These are phyloP conservation scores for Penicillium mononematosum DNA, from an alignment of 495 filamentous ascomycete genomes.

Conservation along the genomic window DNA sequence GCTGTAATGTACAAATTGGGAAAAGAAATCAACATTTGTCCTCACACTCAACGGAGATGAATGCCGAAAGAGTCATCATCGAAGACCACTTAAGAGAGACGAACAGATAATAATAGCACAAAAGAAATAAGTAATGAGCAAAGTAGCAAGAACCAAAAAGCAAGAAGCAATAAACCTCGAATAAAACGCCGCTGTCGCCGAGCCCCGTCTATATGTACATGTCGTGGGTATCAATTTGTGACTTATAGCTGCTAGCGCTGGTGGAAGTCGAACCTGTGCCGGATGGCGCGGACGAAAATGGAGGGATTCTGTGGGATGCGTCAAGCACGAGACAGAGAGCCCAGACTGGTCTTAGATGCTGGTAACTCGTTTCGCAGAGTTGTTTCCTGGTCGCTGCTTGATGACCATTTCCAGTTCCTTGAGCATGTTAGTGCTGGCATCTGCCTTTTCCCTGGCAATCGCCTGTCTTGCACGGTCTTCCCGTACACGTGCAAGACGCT, in stretches of 20 bases:
- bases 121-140: constrained; percentile 14
- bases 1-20: constrained; percentile 17
- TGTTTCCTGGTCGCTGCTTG: constrained; percentile 63
- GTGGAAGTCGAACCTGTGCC: constrained; percentile 11
- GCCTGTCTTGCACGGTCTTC: constrained; percentile 77
- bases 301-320: background rate
- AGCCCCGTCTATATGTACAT: constrained; percentile 36
- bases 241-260: constrained; percentile 15
- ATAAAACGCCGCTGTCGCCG: constrained; percentile 37
- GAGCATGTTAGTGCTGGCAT: constrained; percentile 84
- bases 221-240: constrained; percentile 43
- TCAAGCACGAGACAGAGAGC: background rate
- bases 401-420: constrained; percentile 88
- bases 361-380: constrained; percentile 49
- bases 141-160: constrained; percentile 6
- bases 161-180: constrained; percentile 14
- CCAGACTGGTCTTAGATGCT: constrained; percentile 32
- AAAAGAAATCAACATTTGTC: background rate
- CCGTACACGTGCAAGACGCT: constrained; percentile 83
- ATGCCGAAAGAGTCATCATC: background rate
- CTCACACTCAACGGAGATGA: background rate
- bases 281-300: constrained; percentile 9
- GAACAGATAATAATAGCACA: constrained; percentile 13
- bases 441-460: constrained; percentile 62
- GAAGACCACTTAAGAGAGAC: constrained; percentile 1